A percentile compares a stretch with the other conserved stretches of the same genome.
phyloP scores from a whole-genome alignment of 73 alveolate genomes.

The Tetrahymena malaccensis region DNA sequence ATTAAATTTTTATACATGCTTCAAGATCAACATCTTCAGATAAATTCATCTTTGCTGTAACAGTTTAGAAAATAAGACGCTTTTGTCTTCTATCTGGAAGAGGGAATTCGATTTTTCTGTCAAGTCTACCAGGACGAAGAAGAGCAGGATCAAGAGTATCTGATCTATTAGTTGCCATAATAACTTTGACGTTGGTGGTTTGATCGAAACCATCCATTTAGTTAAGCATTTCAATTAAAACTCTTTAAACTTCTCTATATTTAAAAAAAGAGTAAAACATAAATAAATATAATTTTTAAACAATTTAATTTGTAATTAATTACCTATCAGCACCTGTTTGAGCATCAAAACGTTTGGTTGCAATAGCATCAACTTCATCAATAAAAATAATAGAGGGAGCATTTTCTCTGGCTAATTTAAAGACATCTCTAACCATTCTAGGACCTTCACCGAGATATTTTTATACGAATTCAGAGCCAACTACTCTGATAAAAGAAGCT shows the following conservation, averaged over 20 bases:
- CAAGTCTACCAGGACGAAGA: slow-evolving; percentile 92
- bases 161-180: slow-evolving; percentile 97
- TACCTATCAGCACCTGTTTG: slow-evolving; percentile 96
- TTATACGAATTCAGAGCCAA: slow-evolving; percentile 98
- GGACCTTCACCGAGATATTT: slow-evolving; percentile 99
- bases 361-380: slow-evolving; percentile 98
- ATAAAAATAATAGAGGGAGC: slow-evolving; percentile 99
- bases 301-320: background rate
- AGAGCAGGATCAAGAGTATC: slow-evolving; percentile 98
- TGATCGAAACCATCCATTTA: slow-evolving; percentile 98
- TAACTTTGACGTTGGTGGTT: slow-evolving; percentile 82
- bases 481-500: slow-evolving; percentile 96
- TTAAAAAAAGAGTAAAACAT: background rate
- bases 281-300: background rate
- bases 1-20: slow-evolving; percentile 45
- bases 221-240: slow-evolving; percentile 88
- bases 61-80: slow-evolving; percentile 93
- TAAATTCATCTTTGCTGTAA: slow-evolving; percentile 93
- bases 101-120: slow-evolving; percentile 97
- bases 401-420: slow-evolving; percentile 97
- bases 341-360: slow-evolving; percentile 95
- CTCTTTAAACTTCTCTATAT: slow-evolving; percentile 81
- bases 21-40: slow-evolving; percentile 98
- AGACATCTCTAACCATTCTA: slow-evolving; percentile 99
- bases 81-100: slow-evolving; percentile 96